phyloP scores from a whole-genome alignment of 495 filamentous ascomycete species.

The Lindgomyces ingoldianus region DNA sequence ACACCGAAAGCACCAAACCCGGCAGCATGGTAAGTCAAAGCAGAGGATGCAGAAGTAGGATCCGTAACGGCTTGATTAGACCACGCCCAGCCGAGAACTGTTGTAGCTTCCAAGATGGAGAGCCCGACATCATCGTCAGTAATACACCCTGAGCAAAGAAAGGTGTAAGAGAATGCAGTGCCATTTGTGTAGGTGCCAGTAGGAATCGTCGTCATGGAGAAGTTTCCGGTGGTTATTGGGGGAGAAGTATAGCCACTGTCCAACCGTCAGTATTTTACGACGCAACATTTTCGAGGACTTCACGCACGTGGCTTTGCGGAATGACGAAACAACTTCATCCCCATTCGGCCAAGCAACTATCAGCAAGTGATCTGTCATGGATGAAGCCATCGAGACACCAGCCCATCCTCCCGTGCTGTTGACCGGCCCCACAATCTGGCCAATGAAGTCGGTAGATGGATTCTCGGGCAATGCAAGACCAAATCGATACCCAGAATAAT shows the following conservation, averaged over 20 bases:
- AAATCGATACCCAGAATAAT: constrained; percentile 43
- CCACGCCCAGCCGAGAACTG: constrained; percentile 42
- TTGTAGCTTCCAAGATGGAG: constrained; percentile 31
- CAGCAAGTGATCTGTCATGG: constrained; percentile 47
- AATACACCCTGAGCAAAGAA: constrained; percentile 45
- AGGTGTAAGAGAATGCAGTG: constrained; percentile 47
- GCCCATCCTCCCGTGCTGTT: constrained; percentile 39
- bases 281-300: not conserved
- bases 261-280: constrained; percentile 9
- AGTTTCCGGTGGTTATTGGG: constrained; percentile 27
- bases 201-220: constrained; percentile 41
- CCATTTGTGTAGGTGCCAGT: constrained; percentile 45
- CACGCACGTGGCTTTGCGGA: constrained; percentile 41
- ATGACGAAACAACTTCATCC: constrained; percentile 41
- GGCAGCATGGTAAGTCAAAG: constrained; percentile 22
- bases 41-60: constrained; percentile 30
- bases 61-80: constrained; percentile 28
- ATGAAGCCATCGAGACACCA: constrained; percentile 40
- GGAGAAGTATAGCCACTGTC: constrained; percentile 35
- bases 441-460: constrained; percentile 46
- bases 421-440: constrained; percentile 42
- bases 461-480: constrained; percentile 44
- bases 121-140: constrained; percentile 35
- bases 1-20: constrained; percentile 18
- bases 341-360: constrained; percentile 46